Evolutionary conservation across 2,329 filamentous ascomycete genomes (phyloP).

Genomic region (Fusarium sp.): DNA sequence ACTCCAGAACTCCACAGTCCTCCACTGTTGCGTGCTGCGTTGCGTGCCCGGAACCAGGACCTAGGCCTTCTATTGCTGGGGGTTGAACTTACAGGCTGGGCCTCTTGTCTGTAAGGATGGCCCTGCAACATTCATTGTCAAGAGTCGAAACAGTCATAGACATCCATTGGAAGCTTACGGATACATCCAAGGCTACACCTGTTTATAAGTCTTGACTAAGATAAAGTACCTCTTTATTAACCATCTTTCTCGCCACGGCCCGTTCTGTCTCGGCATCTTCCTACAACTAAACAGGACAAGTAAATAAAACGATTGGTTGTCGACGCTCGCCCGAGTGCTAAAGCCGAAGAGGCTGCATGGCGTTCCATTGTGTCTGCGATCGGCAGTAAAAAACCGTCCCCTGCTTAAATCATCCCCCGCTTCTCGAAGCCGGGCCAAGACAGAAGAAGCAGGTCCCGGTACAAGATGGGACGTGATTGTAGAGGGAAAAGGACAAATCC

Average conservation of each 20-base stretch:
- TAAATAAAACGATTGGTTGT: slow-evolving; percentile 24
- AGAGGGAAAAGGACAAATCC: not conserved
- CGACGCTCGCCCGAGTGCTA: slow-evolving; percentile 3
- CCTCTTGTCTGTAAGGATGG: too few species aligned
- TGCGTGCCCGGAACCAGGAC: slow-evolving; percentile 26
- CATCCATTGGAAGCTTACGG: too few species aligned
- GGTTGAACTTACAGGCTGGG: too few species aligned
- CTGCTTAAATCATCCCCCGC: slow-evolving; percentile 28
- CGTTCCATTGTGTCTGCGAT: slow-evolving; percentile 35
- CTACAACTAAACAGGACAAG: slow-evolving; percentile 11
- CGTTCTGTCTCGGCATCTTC: slow-evolving; percentile 39
- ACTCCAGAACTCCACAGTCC: slow-evolving; percentile 17
- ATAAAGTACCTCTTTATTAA: not conserved
- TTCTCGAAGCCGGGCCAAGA: slow-evolving; percentile 42
- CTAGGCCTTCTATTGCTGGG: not conserved
- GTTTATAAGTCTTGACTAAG: slow-evolving; percentile 2
- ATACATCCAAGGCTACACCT: not conserved
- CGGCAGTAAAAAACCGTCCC: slow-evolving; percentile 30
- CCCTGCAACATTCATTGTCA: not conserved
- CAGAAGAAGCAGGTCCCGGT: slow-evolving; percentile 23
- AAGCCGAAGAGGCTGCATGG: slow-evolving; percentile 35
- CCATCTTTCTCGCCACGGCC: slow-evolving; percentile 30
- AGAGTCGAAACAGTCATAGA: not conserved
- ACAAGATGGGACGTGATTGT: not conserved
- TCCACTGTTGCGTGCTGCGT: slow-evolving; percentile 36